Evolutionary conservation across 371 early-diverging fungal genomes (phyloP), one percentile per base, ranked within the genome.

Genomic region (Mortierella sp.): DNA sequence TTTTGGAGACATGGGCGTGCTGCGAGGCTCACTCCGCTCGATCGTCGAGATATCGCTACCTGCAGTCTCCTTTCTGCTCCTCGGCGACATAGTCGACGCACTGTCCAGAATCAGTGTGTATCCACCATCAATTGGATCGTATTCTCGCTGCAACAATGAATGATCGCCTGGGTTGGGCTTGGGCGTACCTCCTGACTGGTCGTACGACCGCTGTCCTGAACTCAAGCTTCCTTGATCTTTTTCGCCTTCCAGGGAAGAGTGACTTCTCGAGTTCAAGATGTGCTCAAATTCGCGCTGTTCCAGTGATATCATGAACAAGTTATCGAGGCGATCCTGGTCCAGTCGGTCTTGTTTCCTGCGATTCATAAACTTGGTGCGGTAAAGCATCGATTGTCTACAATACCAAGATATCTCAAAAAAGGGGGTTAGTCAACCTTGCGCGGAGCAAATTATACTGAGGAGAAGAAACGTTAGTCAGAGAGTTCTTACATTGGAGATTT

Each of bases 401-500:
- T 44, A 68, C 0, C 31, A 31, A 16, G n/a, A 54, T 38, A 10
- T 38, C 42, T 38, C 42, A 1, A 74, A 58, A 42, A 72, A 34
- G 26, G 57, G 38, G 55, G 47, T 52, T 28, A 54, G 26, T 47
- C 58, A 19, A 42, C 24, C 1, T 26, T 52, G n/a, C 38, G n/a
- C 3, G 14, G 45, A 31, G 19, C 14, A 31, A 19, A 16, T 14
- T 14, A 50, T 3, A 16, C 14, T 3, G 16, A 16, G 14, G 50
- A 38, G 1, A 42, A n/a, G 4, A n/a, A n/a, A 52, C 28, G 6
- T 31, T n/a, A 28, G 50, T 21, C 5, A 19, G 31, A 26, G 31
- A 38, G 47, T 10, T 26, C 63, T 63, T 81, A 84, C 84, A 45
- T 78, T 24, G 84, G 84, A 2, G 92, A 92, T 0, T 92, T 90